Evolutionary conservation across 495 filamentous ascomycete genomes (phyloP).

Genomic region (Daldinia loculata): DNA sequence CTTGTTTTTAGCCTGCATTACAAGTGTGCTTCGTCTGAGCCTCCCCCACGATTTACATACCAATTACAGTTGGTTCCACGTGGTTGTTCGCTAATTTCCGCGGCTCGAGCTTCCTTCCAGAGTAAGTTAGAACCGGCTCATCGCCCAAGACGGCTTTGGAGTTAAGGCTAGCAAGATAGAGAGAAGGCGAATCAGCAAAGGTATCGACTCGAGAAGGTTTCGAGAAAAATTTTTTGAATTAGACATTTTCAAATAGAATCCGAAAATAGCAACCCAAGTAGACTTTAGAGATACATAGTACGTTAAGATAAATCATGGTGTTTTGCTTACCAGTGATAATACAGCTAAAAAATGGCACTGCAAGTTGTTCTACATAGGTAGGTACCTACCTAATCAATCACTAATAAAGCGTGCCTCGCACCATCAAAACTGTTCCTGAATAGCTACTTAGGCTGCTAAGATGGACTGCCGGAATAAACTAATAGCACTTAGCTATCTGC

Average conservation of each 20-base stretch:
- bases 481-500: background rate
- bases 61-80: constrained; percentile 30
- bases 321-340: background rate
- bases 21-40: constrained; percentile 22
- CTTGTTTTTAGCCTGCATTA: constrained; percentile 19
- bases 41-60: constrained; percentile 32
- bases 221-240: background rate
- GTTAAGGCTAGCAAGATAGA: constrained; percentile 21
- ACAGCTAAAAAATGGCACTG: background rate
- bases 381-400: background rate
- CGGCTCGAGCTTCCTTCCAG: constrained; percentile 27
- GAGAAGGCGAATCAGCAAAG: constrained; percentile 6
- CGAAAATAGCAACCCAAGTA: background rate
- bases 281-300: background rate
- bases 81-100: constrained; percentile 25
- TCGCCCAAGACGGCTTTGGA: constrained; percentile 9
- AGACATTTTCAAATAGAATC: background rate
- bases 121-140: constrained; percentile 23
- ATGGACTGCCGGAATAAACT: background rate
- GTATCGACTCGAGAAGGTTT: background rate
- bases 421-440: background rate
- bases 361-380: background rate
- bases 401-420: background rate
- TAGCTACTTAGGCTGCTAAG: background rate
- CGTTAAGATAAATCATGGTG: background rate